Evolutionary conservation across 2,329 filamentous ascomycete species (phyloP), one percentile per base, ranked within the genome.

Genomic region (Botrytis aclada): DNA sequence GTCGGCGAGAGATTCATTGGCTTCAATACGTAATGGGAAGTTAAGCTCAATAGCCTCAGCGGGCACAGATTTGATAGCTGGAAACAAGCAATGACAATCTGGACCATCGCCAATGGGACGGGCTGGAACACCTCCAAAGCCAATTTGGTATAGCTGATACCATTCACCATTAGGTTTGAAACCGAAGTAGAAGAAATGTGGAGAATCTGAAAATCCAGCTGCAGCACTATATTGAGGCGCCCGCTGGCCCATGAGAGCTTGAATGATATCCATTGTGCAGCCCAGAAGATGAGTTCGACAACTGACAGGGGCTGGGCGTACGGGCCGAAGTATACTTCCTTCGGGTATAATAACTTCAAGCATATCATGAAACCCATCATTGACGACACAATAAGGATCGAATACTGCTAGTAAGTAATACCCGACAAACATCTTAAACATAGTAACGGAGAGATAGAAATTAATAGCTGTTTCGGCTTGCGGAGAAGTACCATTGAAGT

Each of bases 131-230:
- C 41, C 58, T 10, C 69, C 56, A 22, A 63, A 63, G 14, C 69
- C 69, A 41, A 71, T 71, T 22, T 71, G 69, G 60, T 71, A 58
- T 12, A 71, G 45, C 22, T 71, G 69, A 29, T 65, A 45, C 69
- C 45, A 65, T 54, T 71, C 61, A 37, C 69, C 69, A 51, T 70
- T 39, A 22, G 69, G 43, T 20, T 63, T 70, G 58, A 70, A 65
- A 20, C 69, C 69, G 3, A 61, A 71, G 60, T 32, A 71, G 45
- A 56, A 71, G 41, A 65, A 65, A 54, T 56, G 45, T 12, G 60
- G 69, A 54, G 69, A 71, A 20, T 71, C 70, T 20, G 61, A 71
- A 39, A 45, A 71, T 32, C 70, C 61, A 18, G 61, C 61, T 6
- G 70, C 61, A 7, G 61, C 47, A 37, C 70, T 64, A 22, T 58